Base-by-base conservation (phyloP, 1,284 basidiomycete genomes). In the Entoloma clypeatum region DNA sequence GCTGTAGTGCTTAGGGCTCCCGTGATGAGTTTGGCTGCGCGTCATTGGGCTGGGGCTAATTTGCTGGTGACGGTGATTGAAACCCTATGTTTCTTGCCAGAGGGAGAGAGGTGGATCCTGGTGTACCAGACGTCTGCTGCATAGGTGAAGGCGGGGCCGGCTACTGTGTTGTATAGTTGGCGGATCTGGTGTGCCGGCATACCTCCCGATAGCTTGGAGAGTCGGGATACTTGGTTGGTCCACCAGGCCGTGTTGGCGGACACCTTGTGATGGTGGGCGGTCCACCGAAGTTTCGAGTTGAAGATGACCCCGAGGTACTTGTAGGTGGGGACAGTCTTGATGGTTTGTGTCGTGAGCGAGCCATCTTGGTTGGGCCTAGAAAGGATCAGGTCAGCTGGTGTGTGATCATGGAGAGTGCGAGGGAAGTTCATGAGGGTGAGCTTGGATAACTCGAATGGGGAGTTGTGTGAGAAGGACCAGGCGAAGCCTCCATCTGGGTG, bases 261-360 rank as follows among this genome's bases (percentile, higher is more conserved):
- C 0, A 61, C 65, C 0, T 46, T 21, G 1, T 48, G 47, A 0
- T 39, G 37, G 8, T 70, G 69, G 26, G 59, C 47, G 7, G 50
- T 48, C 46, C 58, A 72, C 0, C 43, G 32, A 5, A 72, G 56
- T 5, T 55, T 25, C 4, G 55, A 48, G 51, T 72, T 65, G 0
- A 72, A 4, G 1, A 58, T 39, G 0, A 70, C 51, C 0, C 68
- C 65, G 2, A 69, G 52, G 37, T 61, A 62, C 35, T 60, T 64
- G 22, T 25, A 13, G 5, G 37, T 14, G 8, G 36, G 21, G 38
- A 32, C 36, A 36, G 28, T 9, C 13, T 44, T 24, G 23, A 47
- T 49, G 1, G 23, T 22, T 9, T 41, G 9, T 19, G 39, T 28
- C n/a, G n/a, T n/a, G n/a, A n/a, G n/a, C n/a, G n/a, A n/a, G n/a